phyloP scores from a whole-genome alignment of 495 filamentous ascomycete species.

The Penicillium goetzii region DNA sequence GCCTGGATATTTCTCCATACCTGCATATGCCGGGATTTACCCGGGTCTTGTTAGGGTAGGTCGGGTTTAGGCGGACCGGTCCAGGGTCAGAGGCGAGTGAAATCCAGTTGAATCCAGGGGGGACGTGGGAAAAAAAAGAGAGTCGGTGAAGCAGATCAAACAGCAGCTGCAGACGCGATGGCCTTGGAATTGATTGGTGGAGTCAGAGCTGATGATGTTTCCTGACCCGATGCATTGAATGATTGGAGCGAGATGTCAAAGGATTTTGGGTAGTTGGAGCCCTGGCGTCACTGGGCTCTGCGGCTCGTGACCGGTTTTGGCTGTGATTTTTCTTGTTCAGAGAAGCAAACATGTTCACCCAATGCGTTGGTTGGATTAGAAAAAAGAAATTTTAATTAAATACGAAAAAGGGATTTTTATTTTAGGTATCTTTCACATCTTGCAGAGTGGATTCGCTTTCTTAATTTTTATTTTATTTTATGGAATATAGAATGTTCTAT shows the following conservation, averaged over 20 bases:
- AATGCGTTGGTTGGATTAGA: neutral
- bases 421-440: constrained; percentile 2
- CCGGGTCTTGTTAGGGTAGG: constrained; percentile 6
- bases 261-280: neutral
- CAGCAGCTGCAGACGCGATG: constrained; percentile 8
- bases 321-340: neutral
- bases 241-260: neutral
- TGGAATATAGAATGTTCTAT: constrained; percentile 5
- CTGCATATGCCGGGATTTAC: constrained; percentile 12
- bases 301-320: constrained; percentile 26
- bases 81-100: neutral
- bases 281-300: neutral
- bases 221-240: neutral
- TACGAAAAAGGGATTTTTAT: neutral
- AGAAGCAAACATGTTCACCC: constrained; percentile 28
- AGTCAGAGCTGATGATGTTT: neutral
- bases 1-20: constrained; percentile 3
- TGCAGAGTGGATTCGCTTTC: neutral
- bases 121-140: constrained; percentile 1
- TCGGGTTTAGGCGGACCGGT: constrained; percentile 20
- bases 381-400: neutral
- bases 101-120: constrained; percentile 18
- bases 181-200: neutral
- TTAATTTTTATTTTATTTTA: constrained; percentile 4
- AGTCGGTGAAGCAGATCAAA: constrained; percentile 30